Percentiles rank a stretch among this genome's conserved stretches.
These are phyloP conservation scores for Plasmodium reichenowi DNA, from an alignment of 169 alveolate species.

Conservation along the genomic window DNA sequence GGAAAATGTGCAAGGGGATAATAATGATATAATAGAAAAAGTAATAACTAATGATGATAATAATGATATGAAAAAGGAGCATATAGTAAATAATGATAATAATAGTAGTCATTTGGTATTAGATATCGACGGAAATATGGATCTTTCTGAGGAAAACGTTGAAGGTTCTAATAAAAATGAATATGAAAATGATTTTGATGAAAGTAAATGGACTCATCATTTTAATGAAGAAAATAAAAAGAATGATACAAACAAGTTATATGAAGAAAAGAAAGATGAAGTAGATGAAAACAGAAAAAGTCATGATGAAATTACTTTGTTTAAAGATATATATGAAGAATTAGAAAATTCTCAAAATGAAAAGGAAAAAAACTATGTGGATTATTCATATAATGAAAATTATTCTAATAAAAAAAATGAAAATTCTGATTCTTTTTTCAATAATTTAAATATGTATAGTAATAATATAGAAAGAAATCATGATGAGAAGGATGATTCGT, in stretches of 20 bases:
- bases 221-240: background rate
- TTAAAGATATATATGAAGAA: slow-evolving; percentile 70
- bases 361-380: background rate
- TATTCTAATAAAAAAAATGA: slow-evolving; percentile 12
- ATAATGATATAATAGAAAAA: slow-evolving; percentile 2
- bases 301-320: slow-evolving; percentile 19
- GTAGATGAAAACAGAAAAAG: slow-evolving; percentile 14
- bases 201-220: background rate
- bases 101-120: background rate
- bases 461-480: slow-evolving; percentile 41
- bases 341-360: slow-evolving; percentile 29
- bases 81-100: background rate
- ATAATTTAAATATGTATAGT: slow-evolving; percentile 23
- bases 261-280: slow-evolving; percentile 1
- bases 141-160: too few species aligned
- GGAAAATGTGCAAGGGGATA: background rate
- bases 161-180: background rate
- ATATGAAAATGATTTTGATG: background rate
- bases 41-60: slow-evolving; percentile 1
- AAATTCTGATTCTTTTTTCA: slow-evolving; percentile 5
- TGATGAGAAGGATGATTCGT: slow-evolving; percentile 3
- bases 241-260: background rate
- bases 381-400: slow-evolving; percentile 14
- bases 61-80: background rate
- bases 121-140: background rate